A percentile compares a stretch with the other conserved stretches of the same genome.
Evolutionary conservation across 768 basidiomycete species (phyloP).

Genomic region (Cyclocybe cylindracea): DNA sequence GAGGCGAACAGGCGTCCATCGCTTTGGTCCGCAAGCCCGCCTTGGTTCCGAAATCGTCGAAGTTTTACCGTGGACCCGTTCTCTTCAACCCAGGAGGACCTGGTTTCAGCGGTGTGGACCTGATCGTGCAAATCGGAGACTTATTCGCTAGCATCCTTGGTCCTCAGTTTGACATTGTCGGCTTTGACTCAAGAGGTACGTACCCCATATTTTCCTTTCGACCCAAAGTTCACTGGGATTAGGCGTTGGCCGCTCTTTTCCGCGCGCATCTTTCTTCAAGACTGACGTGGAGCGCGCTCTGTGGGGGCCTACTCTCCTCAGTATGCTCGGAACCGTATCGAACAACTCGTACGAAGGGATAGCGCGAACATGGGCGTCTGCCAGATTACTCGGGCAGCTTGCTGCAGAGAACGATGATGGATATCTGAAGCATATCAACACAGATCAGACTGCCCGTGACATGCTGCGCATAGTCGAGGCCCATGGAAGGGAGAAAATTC

Average conservation of each 20-base stretch:
- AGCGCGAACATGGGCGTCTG: slow-evolving; percentile 30
- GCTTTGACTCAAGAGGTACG: slow-evolving; percentile 48
- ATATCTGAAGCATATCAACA: slow-evolving; percentile 32
- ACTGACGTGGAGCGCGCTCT: slow-evolving; percentile 33
- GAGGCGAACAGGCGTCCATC: slow-evolving; percentile 37
- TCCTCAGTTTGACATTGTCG: slow-evolving; percentile 44
- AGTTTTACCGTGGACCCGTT: slow-evolving; percentile 43
- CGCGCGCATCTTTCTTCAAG: slow-evolving; percentile 35
- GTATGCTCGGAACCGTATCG: slow-evolving; percentile 5
- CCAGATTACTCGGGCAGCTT: slow-evolving; percentile 29
- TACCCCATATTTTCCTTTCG: background rate
- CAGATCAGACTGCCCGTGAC: slow-evolving; percentile 37
- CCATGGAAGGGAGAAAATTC: slow-evolving; percentile 30
- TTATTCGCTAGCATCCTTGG: slow-evolving; percentile 34
- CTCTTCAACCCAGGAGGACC: slow-evolving; percentile 52
- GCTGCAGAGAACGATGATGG: slow-evolving; percentile 30
- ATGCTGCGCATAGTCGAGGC: slow-evolving; percentile 37
- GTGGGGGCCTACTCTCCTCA: slow-evolving; percentile 14
- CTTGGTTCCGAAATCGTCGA: slow-evolving; percentile 20
- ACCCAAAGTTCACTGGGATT: background rate
- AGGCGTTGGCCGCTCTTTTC: slow-evolving; percentile 38
- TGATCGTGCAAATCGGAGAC: slow-evolving; percentile 21
- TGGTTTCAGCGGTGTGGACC: slow-evolving; percentile 42
- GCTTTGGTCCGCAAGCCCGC: slow-evolving; percentile 44
- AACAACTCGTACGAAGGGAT: slow-evolving; percentile 27